A percentile compares a stretch with the other conserved stretches of the same genome.
Evolutionary conservation across 108 stramenopile species (phyloP).

Genomic region (Cyclostephanos invisitatus): DNA sequence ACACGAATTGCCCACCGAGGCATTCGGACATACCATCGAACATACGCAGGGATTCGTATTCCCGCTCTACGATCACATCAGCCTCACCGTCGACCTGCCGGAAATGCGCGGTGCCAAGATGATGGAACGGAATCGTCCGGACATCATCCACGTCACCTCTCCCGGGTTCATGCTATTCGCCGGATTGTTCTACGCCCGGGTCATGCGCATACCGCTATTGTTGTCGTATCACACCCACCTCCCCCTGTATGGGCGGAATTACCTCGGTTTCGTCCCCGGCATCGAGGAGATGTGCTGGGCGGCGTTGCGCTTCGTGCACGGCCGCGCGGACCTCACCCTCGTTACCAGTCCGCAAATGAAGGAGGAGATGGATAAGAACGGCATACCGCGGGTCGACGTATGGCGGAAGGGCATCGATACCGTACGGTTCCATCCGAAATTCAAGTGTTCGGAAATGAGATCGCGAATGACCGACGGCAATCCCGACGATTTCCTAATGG

Average conservation of each 20-base stretch:
- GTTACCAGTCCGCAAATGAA: slow-evolving; percentile 93
- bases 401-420: slow-evolving; percentile 96
- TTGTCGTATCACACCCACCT: slow-evolving; percentile 96
- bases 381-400: slow-evolving; percentile 92
- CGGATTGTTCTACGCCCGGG: slow-evolving; percentile 80
- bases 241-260: slow-evolving; percentile 87
- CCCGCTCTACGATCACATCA: slow-evolving; percentile 93
- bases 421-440: slow-evolving; percentile 89
- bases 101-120: slow-evolving; percentile 83
- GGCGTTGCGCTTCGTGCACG: slow-evolving; percentile 74
- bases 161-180: slow-evolving; percentile 92
- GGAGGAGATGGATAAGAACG: slow-evolving; percentile 76
- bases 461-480: slow-evolving; percentile 77
- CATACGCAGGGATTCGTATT: slow-evolving; percentile 94
- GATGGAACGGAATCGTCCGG: slow-evolving; percentile 82
- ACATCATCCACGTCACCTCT: slow-evolving; percentile 94
- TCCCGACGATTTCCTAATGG: slow-evolving; percentile 83
- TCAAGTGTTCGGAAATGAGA: slow-evolving; percentile 69
- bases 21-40: slow-evolving; percentile 77
- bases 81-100: slow-evolving; percentile 85
- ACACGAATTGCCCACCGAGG: slow-evolving; percentile 64
- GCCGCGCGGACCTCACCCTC: slow-evolving; percentile 91
- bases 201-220: slow-evolving; percentile 78
- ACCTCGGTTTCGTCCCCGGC: slow-evolving; percentile 83
- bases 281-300: slow-evolving; percentile 78